Base-by-base conservation (phyloP, 2,329 filamentous ascomycete species). In the Fusarium hainanense region DNA sequence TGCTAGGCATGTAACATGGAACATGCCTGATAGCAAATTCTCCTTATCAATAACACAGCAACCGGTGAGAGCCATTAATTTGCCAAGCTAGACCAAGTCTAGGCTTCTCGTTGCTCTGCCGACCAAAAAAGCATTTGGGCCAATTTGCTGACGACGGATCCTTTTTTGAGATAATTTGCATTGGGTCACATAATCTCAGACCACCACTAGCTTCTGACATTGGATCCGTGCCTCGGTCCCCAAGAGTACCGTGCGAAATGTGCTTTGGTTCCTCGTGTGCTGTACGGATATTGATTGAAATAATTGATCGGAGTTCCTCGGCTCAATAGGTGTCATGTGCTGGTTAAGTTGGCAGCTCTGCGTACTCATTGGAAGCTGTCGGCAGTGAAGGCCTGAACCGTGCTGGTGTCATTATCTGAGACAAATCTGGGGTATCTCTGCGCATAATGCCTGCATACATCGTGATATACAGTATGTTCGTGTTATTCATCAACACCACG, bases 61-160 rank as follows among this genome's bases (percentile, higher is more conserved):
- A 59, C 28, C 42, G n/a, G 44, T 28, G 41, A 32, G 56, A 49
- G 56, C 43, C 50, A 52, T 60, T 63, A 58, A 65, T 58, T 46
- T 55, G 62, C 68, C 71, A 73, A 68, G 68, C 27, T 28, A 37
- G 37, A 42, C 65, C 66, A 73, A 65, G 68, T 63, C 60, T 56
- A 30, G 59, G 54, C 51, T 58, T 27, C 13, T 14, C 46, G 75
- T 77, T 76, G 70, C 74, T 63, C 64, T 67, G 71, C 70, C 75
- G 71, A 77, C 75, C 51, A 9, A 21, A 51, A 47, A 13, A 43
- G 21, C 21, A 48, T 49, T 49, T 49, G n/a, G 32, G 18, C 48
- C 23, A 63, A 63, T 47, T 60, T 50, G 63, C 71, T 68, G 59
- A 71, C 51, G 57, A 64, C 50, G 61, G 51, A 51, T 51, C 54